Evolutionary conservation across 148 eudicot genomes (phyloP), one percentile per base, ranked within the genome.

Genomic region (Cornus florida): DNA sequence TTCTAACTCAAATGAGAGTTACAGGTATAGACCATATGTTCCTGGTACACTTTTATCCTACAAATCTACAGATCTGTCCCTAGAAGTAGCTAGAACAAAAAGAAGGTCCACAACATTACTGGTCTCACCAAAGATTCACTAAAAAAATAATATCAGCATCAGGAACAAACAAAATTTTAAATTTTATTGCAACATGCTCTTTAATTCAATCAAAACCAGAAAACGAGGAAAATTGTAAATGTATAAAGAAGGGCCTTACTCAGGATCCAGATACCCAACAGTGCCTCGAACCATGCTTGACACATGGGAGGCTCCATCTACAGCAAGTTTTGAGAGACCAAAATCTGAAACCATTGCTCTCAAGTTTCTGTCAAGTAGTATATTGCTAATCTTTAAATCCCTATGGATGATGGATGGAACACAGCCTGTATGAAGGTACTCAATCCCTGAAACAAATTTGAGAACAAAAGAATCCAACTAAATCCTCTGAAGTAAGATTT

Each of bases 241-340:
- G 4, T 67, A 50, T 16, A 73, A 35, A 48, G 23, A 74, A 38
- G n/a, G 10, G 76, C 53, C 91, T 88, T 90, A 95, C 98, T 96
- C 99, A 8, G 99, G 99, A 88, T 96, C 99, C 39, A 96, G 89
- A 87, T 96, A 96, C n/a, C 99, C 99, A 60, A 96, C 95, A 46
- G 99, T 96, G 74, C 99, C 99, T 78, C 97, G 88, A 69, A 94
- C 99, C 39, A 91, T 90, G 91, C 98, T 96, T 19, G 99, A 96
- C 62, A 96, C 97, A 69, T 96, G 99, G 48, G 99, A 93, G 74
- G 90, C 87, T 79, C 98, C 99, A 80, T 93, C 98, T 20, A 86
- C 91, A 24, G 97, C 98, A 77, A 96, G 93, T 86, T 93, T 96
- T 38, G 99, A 96, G 83, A 96, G 98, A 82, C 99, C 99, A 82